These are phyloP conservation scores for Prunus yedoensis DNA, from an alignment of 331 rosid species.

Conservation along the genomic window DNA sequence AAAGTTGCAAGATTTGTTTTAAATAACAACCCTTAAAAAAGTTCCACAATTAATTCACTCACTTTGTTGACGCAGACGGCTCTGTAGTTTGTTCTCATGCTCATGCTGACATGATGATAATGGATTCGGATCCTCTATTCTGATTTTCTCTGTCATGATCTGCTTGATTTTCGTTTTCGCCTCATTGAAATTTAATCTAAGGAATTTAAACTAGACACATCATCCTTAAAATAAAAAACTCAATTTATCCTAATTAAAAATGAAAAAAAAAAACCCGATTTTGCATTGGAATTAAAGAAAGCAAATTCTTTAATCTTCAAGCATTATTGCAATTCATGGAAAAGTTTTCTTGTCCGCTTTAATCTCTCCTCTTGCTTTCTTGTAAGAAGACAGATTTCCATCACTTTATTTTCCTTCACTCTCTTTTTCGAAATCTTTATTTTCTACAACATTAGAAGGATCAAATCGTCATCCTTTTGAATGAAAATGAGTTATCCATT, in stretches of 20 bases:
- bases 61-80: slow-evolving; percentile 7
- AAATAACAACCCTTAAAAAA: background rate
- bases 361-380: slow-evolving; percentile 12
- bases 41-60: background rate
- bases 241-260: no score
- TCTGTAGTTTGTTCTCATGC: background rate
- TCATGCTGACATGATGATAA: background rate
- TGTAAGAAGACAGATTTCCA: slow-evolving; percentile 26
- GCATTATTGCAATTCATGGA: slow-evolving; percentile 14
- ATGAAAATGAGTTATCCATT: slow-evolving; percentile 1
- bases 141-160: no score
- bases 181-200: no score
- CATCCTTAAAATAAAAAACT: no score
- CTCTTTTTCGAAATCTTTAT: background rate
- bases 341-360: slow-evolving; percentile 3
- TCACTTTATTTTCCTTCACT: slow-evolving; percentile 17
- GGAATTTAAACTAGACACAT: no score
- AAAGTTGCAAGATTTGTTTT: background rate
- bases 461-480: background rate
- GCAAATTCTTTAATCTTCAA: background rate
- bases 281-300: background rate
- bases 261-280: background rate
- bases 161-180: no score
- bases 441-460: background rate
- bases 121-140: no score